Evolutionary conservation across 345 rosid genomes (phyloP).

Genomic region (Eucalyptus sideroxylon): DNA sequence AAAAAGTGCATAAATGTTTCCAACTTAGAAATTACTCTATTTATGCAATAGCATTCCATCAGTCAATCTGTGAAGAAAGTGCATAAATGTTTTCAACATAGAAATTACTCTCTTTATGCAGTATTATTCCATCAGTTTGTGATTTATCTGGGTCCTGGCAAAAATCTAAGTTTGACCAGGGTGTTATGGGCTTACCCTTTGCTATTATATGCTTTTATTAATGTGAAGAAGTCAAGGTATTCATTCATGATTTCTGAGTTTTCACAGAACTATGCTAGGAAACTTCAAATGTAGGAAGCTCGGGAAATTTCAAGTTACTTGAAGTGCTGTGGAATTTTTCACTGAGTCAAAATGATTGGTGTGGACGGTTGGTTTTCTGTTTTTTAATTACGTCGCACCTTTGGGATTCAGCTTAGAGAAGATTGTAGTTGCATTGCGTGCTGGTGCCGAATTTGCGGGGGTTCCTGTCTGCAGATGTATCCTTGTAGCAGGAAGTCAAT

Average conservation of each 20-base stretch:
- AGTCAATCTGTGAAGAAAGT: background rate
- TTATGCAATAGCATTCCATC: background rate
- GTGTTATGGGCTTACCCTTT: background rate
- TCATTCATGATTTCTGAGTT: background rate
- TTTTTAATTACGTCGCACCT: background rate
- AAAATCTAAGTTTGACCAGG: background rate
- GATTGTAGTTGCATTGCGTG: slow-evolving; percentile 73
- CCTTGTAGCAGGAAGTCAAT: slow-evolving; percentile 77
- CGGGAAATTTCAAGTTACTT: background rate
- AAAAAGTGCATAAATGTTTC: background rate
- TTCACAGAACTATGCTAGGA: background rate
- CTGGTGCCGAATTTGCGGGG: slow-evolving; percentile 70
- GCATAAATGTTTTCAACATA: background rate
- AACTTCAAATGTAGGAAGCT: background rate
- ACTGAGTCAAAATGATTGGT: background rate
- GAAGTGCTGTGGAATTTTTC: background rate
- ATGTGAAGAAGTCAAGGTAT: background rate
- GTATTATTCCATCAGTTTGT: background rate
- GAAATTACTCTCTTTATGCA: background rate
- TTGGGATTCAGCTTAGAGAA: slow-evolving; percentile 41
- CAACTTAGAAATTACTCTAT: background rate
- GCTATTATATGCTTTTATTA: background rate
- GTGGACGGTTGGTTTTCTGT: background rate
- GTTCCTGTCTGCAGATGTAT: slow-evolving; percentile 50
- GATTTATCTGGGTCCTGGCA: background rate